Conservation (phyloP, 2,329 filamentous ascomycete species). For the Mycosphaerella arachidis region DNA sequence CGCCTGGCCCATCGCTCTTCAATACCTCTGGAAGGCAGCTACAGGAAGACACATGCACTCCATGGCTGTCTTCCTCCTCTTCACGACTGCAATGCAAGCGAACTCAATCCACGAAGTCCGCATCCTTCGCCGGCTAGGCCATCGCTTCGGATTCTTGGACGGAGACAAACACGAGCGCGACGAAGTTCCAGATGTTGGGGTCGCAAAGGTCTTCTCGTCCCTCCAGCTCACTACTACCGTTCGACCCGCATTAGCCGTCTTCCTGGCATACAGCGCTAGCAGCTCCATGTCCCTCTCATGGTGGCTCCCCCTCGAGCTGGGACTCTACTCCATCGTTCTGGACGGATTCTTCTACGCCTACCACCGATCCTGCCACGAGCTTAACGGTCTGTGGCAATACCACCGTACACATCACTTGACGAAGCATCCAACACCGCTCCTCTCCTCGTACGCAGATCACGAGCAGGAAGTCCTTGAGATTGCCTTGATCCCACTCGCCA, state of each 20-base stretch:
- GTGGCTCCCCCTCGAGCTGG: constrained; percentile 38
- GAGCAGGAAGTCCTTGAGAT: constrained; percentile 45
- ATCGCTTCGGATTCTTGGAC: constrained; percentile 40
- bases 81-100: constrained; percentile 37
- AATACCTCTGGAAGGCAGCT: constrained; percentile 34
- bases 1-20: constrained; percentile 35
- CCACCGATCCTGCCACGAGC: constrained; percentile 42
- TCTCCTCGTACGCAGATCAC: constrained; percentile 41
- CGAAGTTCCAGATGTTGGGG: constrained; percentile 38
- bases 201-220: constrained; percentile 17
- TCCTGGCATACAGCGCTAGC: constrained; percentile 15
- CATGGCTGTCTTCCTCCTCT: constrained; percentile 35
- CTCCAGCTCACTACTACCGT: constrained; percentile 19
- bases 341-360: constrained; percentile 47
- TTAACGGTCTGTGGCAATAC: constrained; percentile 39
- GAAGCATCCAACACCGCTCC: constrained; percentile 43
- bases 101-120: constrained; percentile 40
- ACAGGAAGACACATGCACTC: constrained; percentile 32
- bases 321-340: constrained; percentile 41
- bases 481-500: constrained; percentile 39
- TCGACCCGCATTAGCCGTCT: constrained; percentile 19
- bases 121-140: constrained; percentile 36
- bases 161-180: constrained; percentile 43
- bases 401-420: constrained; percentile 46
- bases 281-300: constrained; percentile 24